Evolutionary conservation across 2,329 filamentous ascomycete species (phyloP).

Genomic region (Apiospora rasikravindrae): DNA sequence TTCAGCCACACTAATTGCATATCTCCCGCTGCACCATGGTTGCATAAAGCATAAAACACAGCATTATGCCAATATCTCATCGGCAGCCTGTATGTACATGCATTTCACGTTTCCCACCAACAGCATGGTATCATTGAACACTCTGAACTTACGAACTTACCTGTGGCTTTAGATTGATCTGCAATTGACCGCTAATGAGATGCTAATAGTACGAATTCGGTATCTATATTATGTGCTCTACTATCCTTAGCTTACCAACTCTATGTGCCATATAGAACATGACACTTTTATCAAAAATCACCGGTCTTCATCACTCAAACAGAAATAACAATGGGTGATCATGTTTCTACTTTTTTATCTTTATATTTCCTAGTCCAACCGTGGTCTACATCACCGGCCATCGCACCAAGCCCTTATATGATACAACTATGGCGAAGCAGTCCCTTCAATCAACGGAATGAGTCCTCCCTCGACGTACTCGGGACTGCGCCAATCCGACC

Average conservation of each 20-base stretch:
- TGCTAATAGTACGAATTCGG: too few relatives aligned
- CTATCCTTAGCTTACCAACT: too few relatives aligned
- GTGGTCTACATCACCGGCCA: too few relatives aligned
- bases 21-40: background rate
- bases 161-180: too few relatives aligned
- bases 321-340: background rate
- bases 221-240: too few relatives aligned
- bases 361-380: background rate
- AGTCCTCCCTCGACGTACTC: slow-evolving; percentile 49
- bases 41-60: background rate
- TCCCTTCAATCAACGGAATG: slow-evolving; percentile 45
- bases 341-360: background rate
- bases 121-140: too few relatives aligned
- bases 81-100: background rate
- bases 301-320: too few relatives aligned
- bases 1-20: background rate
- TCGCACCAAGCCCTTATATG: background rate
- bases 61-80: background rate
- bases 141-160: background rate
- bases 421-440: slow-evolving; percentile 25
- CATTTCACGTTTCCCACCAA: too few relatives aligned
- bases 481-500: slow-evolving; percentile 55
- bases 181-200: too few relatives aligned
- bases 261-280: too few relatives aligned
- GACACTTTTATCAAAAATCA: too few relatives aligned